Evolutionary conservation across 495 filamentous ascomycete species (phyloP), one percentile per base, ranked within the genome.

Genomic region (Talaromyces trachyspermus): DNA sequence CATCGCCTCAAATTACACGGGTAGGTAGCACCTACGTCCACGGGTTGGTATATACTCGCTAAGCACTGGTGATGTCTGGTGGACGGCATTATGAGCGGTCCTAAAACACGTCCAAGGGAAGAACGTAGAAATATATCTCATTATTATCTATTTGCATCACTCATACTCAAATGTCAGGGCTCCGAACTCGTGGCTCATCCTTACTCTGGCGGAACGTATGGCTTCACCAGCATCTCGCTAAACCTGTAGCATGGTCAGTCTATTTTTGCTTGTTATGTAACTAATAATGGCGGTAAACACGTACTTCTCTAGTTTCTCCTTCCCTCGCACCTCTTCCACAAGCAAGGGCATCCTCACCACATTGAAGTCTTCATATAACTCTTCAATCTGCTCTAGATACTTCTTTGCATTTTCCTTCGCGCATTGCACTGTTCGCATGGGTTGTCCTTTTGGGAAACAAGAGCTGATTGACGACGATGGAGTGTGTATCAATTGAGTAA

Each of bases 351-450:
- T 95, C 70, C 88, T 89, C 37, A 99, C 91, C 25, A 99, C 91
- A 63, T 99, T 95, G 65, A 99, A 99, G 62, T 99, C 92, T 53
- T 96, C 90, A 57, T 99, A 99, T 41, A 99, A 67, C 72, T 99
- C 94, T 68, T 95, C 89, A 51, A 97, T 97, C 72, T 99, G 92
- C 56, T 95, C 91, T 18, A 99, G 71, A 59, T 99, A 99, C 67
- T 99, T 99, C 81, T 91, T 94, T 99, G 92, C 92, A 99, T 99
- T 71, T 89, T 89, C 57, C 91, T 76, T 47, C 92, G 73, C 22
- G 92, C 87, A 57, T 88, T 95, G 66, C 92, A 99, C 70, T 99
- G 92, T 40, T 95, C 88, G 64, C 92, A 99, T 25, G 79, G 76
- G 56, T 83, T 92, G 18, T 83, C 84, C 50, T 84, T 76, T 86